A percentile compares a stretch with the other conserved stretches of the same genome.
These are phyloP conservation scores for Citrus australasica DNA, from an alignment of 345 rosid species.

Conservation along the genomic window DNA sequence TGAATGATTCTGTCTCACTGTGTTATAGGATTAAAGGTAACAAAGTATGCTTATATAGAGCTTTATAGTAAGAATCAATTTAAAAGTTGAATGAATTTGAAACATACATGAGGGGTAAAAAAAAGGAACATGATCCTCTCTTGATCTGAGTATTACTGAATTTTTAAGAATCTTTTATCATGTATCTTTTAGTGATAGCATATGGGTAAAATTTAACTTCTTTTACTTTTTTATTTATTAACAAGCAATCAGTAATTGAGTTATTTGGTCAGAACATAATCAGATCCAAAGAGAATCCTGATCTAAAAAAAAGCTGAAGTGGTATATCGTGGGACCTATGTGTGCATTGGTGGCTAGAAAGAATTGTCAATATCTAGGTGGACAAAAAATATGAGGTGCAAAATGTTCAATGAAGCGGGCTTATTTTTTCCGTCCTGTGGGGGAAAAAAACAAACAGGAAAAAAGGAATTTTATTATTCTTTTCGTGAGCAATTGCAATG, in stretches of 20 bases:
- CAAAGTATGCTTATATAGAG: background rate
- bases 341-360: background rate
- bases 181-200: too few relatives aligned
- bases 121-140: too few relatives aligned
- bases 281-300: too few relatives aligned
- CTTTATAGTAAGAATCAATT: background rate
- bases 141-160: too few relatives aligned
- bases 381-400: slow-evolving; percentile 1
- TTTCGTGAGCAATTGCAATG: background rate
- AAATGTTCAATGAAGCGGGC: background rate
- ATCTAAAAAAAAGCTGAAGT: background rate
- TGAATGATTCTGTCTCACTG: slow-evolving; percentile 11
- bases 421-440: background rate
- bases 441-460: too few relatives aligned
- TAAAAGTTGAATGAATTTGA: background rate
- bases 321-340: background rate
- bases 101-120: background rate
- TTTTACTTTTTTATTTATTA: too few relatives aligned
- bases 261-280: too few relatives aligned
- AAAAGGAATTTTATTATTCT: background rate
- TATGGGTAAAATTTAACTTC: too few relatives aligned
- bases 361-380: slow-evolving; percentile 12
- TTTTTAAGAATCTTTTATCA: too few relatives aligned
- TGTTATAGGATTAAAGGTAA: slow-evolving; percentile 7
- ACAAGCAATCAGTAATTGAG: too few relatives aligned